Conservation (phyloP, 2,329 filamentous ascomycete genomes). For the Microsporum audouinii region DNA sequence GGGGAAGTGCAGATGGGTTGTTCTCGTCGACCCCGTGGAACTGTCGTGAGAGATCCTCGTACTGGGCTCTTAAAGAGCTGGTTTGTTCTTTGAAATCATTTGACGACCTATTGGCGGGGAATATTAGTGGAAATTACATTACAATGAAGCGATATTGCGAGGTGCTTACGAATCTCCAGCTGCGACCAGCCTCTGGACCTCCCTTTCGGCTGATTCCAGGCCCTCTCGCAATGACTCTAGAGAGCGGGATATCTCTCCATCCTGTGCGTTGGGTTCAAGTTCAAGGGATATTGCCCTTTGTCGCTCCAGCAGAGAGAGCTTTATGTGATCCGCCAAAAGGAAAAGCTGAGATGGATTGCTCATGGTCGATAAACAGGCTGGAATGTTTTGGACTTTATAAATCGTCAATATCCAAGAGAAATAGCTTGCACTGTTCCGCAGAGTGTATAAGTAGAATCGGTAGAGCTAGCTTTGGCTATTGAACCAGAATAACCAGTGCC, state of each 20-base stretch:
- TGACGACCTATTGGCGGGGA: conserved; percentile 19
- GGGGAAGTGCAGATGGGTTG: background rate
- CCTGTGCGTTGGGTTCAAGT: conserved; percentile 66
- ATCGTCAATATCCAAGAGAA: background rate
- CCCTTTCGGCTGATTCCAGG: conserved; percentile 55
- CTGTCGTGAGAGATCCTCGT: conserved; percentile 64
- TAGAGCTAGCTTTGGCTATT: background rate
- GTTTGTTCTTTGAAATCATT: conserved; percentile 54
- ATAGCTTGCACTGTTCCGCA: background rate
- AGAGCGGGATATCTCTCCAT: conserved; percentile 78
- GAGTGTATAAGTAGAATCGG: background rate
- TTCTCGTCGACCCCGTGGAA: conserved; percentile 54
- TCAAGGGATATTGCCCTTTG: conserved; percentile 73
- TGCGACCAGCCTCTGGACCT: conserved; percentile 53
- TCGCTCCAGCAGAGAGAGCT: conserved; percentile 84
- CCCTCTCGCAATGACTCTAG: conserved; percentile 77
- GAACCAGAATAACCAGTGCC: background rate
- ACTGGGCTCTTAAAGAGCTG: conserved; percentile 58
- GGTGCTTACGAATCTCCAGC: conserved; percentile 47
- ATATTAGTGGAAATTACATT: background rate
- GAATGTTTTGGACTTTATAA: background rate
- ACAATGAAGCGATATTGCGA: background rate
- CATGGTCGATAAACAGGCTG: conserved; percentile 23
- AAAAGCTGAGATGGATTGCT: conserved; percentile 62
- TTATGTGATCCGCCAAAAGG: conserved; percentile 91